Evolutionary conservation across 495 filamentous ascomycete genomes (phyloP).

Genomic region (Daldinia caldariorum): DNA sequence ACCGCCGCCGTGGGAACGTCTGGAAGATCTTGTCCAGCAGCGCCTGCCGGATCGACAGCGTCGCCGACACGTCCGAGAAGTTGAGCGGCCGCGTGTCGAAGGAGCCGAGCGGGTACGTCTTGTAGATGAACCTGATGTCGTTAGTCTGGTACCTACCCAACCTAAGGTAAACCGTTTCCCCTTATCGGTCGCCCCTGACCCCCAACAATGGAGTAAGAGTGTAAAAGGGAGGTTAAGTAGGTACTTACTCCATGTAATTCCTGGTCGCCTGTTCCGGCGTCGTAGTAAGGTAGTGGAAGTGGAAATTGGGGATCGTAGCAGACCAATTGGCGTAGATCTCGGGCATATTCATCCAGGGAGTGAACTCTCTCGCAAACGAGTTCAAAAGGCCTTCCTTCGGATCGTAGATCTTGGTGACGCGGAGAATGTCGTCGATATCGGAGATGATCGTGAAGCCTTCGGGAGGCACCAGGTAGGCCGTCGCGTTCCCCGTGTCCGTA

Average conservation of each 20-base stretch:
- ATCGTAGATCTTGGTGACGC: conserved; percentile 83
- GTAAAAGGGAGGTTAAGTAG: too few relatives aligned
- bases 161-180: too few relatives aligned
- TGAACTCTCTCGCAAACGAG: conserved; percentile 76
- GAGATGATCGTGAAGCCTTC: conserved; percentile 74
- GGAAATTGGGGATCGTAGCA: conserved; percentile 65
- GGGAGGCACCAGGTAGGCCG: conserved; percentile 76
- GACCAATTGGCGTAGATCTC: conserved; percentile 76
- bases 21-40: conserved; percentile 75
- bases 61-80: conserved; percentile 77
- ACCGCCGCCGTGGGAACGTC: conserved; percentile 78
- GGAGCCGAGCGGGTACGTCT: conserved; percentile 73
- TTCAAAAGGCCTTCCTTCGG: conserved; percentile 78
- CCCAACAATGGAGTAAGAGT: too few relatives aligned
- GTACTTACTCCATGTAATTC: conserved; percentile 71
- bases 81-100: conserved; percentile 83
- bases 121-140: conserved; percentile 69
- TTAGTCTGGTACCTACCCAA: neutral
- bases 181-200: too few relatives aligned
- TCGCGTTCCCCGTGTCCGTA: conserved; percentile 73
- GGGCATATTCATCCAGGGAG: conserved; percentile 82
- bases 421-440: conserved; percentile 83
- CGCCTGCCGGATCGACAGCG: conserved; percentile 72
- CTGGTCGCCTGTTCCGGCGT: conserved; percentile 82
- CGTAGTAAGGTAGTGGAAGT: conserved; percentile 87